phyloP scores from a whole-genome alignment of 441 rosid species.

The Flueggea neowawraea region DNA sequence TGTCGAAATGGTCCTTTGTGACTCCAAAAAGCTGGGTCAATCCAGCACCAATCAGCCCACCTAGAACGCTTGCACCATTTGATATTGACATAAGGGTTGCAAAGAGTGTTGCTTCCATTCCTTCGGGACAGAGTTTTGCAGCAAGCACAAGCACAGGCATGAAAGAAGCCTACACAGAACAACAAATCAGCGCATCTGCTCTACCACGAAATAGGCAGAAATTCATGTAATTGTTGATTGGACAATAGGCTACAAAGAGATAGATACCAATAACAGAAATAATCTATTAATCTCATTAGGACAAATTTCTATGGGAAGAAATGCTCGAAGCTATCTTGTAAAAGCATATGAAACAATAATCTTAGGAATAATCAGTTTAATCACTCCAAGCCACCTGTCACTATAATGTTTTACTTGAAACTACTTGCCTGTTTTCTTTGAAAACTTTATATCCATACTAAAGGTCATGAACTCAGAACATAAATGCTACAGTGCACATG shows the following conservation, averaged over 20 bases:
- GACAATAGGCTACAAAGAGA: too few species aligned
- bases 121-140: conserved; percentile 92
- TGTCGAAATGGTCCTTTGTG: conserved; percentile 76
- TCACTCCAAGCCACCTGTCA: too few species aligned
- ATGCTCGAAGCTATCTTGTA: too few species aligned
- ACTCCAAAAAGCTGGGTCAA: conserved; percentile 79
- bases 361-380: too few species aligned
- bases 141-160: conserved; percentile 98
- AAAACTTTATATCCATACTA: too few species aligned
- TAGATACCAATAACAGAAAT: too few species aligned
- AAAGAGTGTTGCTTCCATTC: conserved; percentile 98
- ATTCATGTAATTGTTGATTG: neutral
- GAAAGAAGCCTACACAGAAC: conserved; percentile 71
- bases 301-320: too few species aligned
- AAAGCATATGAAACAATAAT: too few species aligned
- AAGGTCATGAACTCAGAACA: too few species aligned
- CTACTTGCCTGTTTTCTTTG: too few species aligned
- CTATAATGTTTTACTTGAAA: too few species aligned
- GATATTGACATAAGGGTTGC: conserved; percentile 97
- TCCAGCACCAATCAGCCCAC: conserved; percentile 90
- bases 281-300: too few species aligned
- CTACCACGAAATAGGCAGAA: neutral
- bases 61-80: conserved; percentile 89
- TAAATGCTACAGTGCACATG: neutral
- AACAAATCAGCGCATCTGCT: neutral